phyloP scores from a whole-genome alignment of 495 filamentous ascomycete genomes.

The Neurospora intermedia region DNA sequence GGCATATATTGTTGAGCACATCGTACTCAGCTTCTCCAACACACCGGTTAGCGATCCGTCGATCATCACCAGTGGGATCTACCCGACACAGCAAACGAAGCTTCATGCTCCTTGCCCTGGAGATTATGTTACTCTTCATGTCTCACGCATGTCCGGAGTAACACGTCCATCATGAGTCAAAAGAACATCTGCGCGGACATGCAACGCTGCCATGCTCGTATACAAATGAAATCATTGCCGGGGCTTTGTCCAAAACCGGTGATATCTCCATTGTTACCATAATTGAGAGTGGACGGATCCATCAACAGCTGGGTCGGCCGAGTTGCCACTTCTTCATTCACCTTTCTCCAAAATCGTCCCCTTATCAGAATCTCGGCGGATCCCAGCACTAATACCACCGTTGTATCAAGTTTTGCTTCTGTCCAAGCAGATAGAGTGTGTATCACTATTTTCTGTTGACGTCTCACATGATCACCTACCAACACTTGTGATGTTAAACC shows the following conservation, averaged over 20 bases:
- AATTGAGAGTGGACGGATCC: background rate
- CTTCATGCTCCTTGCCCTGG: background rate
- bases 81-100: background rate
- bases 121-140: background rate
- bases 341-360: background rate
- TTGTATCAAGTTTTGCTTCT: background rate
- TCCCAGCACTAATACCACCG: background rate
- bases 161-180: background rate
- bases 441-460: background rate
- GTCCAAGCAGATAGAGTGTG: background rate
- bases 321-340: background rate
- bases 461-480: background rate
- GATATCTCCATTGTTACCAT: background rate
- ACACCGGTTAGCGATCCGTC: background rate
- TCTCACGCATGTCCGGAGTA: background rate
- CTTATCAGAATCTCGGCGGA: background rate
- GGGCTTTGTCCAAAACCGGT: background rate
- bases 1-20: background rate
- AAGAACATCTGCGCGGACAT: background rate
- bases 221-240: background rate
- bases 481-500: background rate
- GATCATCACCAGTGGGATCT: background rate
- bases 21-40: background rate
- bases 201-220: background rate
- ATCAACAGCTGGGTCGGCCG: background rate